phyloP scores from a whole-genome alignment of 169 alveolate species.

The Eimeria necatrix region DNA sequence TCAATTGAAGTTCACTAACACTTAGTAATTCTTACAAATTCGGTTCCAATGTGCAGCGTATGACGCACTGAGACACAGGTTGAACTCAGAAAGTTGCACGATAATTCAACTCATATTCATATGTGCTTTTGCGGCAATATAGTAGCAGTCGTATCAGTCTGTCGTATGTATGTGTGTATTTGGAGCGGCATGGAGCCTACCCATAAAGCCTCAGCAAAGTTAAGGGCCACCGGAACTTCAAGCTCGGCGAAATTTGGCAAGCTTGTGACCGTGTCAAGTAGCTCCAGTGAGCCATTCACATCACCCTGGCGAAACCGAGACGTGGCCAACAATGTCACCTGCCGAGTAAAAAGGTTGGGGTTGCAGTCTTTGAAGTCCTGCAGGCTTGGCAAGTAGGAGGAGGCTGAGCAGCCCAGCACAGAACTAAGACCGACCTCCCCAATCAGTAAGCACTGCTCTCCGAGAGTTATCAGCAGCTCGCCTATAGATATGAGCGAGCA shows the following conservation, averaged over 20 bases:
- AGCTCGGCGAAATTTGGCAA: conserved; percentile 2
- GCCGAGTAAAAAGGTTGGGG: conserved; percentile 31
- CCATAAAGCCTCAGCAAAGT: conserved; percentile 57
- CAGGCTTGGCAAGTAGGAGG: conserved; percentile 36
- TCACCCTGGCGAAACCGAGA: conserved; percentile 73
- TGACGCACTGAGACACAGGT: neutral
- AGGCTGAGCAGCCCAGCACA: conserved; percentile 64
- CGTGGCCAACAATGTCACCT: conserved; percentile 33
- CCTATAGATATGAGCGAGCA: conserved; percentile 63
- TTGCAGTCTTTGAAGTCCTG: conserved; percentile 35
- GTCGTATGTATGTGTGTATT: no score
- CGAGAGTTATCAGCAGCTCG: conserved; percentile 67
- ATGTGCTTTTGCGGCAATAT: no score
- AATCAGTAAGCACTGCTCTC: conserved; percentile 71
- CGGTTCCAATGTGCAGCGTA: neutral
- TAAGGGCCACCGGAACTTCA: conserved; percentile 54
- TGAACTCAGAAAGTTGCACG: neutral
- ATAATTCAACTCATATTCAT: neutral
- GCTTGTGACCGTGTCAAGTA: conserved; percentile 21
- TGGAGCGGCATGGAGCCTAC: neutral
- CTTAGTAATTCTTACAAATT: no score
- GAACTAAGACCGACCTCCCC: conserved; percentile 64
- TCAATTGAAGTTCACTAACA: no score
- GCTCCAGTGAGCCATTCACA: conserved; percentile 59
- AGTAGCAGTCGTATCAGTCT: no score